These are phyloP conservation scores for Fagus crenata DNA, from an alignment of 306 rosid genomes.

Conservation along the genomic window DNA sequence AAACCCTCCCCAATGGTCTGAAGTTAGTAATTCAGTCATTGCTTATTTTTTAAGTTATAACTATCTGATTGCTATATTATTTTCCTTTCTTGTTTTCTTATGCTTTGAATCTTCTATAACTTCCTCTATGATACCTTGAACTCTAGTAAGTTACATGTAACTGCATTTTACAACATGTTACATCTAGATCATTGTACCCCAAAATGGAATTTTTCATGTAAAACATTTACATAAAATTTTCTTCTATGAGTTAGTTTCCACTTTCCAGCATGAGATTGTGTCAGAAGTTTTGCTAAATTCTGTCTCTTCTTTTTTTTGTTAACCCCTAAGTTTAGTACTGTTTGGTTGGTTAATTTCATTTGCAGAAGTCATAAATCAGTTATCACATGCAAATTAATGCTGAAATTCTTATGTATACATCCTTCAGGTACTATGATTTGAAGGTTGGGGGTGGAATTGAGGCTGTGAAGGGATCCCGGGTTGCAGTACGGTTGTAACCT, in stretches of 20 bases:
- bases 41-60: not conserved
- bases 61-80: constrained; percentile 2
- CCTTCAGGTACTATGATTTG: constrained; percentile 92
- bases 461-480: constrained; percentile 95
- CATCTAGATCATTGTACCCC: not conserved
- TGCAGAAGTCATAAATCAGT: constrained; percentile 4
- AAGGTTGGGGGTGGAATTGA: constrained; percentile 81
- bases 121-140: not conserved
- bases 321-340: constrained; percentile 4
- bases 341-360: constrained; percentile 16
- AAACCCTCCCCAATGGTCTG: constrained; percentile 79
- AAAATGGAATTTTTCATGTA: not conserved
- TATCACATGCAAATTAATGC: constrained; percentile 15
- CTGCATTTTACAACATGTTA: not conserved
- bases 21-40: constrained; percentile 59
- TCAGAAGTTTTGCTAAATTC: constrained; percentile 6
- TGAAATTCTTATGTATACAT: constrained; percentile 25
- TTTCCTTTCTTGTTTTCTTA: constrained; percentile 16
- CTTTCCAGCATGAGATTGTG: not conserved
- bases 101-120: constrained; percentile 4
- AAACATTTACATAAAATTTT: not conserved
- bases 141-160: constrained; percentile 1
- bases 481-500: constrained; percentile 90
- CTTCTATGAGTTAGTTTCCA: not conserved
- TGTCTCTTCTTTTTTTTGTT: not conserved